These are phyloP conservation scores for Backusella parvicylindrica DNA, from an alignment of 192 early-diverging fungal species.

Conservation along the genomic window DNA sequence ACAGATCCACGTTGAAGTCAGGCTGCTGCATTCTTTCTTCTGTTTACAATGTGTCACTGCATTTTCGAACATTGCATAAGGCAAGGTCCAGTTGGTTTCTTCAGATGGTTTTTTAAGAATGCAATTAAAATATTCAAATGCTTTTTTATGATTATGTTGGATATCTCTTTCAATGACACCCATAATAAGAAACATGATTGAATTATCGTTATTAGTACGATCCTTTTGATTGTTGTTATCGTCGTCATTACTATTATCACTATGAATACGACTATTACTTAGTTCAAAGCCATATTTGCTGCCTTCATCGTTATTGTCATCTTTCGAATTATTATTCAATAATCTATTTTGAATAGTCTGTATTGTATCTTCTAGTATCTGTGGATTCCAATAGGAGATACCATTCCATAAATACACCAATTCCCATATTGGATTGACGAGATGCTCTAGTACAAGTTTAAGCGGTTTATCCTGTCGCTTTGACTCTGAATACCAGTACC, in stretches of 20 bases:
- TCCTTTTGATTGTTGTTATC: background rate
- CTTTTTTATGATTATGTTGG: background rate
- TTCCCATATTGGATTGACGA: slow-evolving; percentile 36
- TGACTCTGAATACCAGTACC: background rate
- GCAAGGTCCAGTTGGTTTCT: background rate
- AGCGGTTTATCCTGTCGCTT: background rate
- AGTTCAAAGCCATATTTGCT: background rate
- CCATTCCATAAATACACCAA: slow-evolving; percentile 38
- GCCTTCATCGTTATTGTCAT: background rate
- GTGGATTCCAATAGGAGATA: slow-evolving; percentile 1
- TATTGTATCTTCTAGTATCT: background rate
- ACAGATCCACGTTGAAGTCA: background rate
- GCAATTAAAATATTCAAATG: background rate
- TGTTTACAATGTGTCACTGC: background rate
- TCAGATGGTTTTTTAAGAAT: background rate
- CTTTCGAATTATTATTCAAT: background rate
- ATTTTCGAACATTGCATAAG: slow-evolving; percentile 9
- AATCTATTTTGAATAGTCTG: background rate
- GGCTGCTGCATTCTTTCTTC: background rate
- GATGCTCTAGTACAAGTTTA: slow-evolving; percentile 1
- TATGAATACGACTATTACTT: background rate
- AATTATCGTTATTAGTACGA: background rate
- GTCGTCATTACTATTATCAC: background rate
- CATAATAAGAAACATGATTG: background rate
- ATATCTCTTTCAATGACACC: slow-evolving; percentile 1